Conservation (phyloP, 257 asterid genomes). For the Ilex aquifolium region DNA sequence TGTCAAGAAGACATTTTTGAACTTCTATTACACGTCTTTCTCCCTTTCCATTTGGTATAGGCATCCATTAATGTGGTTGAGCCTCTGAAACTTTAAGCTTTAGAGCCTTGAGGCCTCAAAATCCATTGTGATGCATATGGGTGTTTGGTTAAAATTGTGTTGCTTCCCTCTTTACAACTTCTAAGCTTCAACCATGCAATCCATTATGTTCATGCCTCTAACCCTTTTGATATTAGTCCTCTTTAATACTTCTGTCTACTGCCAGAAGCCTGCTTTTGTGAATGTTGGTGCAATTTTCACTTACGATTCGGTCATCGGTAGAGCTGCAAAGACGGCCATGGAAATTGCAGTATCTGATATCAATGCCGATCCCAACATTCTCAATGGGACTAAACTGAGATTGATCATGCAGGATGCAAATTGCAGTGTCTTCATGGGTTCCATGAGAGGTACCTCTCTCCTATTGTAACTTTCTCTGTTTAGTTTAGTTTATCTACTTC, state of each 20-base stretch:
- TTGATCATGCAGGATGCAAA: conserved; percentile 31
- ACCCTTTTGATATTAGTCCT: conserved; percentile 4
- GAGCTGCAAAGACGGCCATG: conserved; percentile 44
- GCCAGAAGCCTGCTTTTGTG: conserved; percentile 30
- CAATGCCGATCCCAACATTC: conserved; percentile 34
- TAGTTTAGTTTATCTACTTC: background rate
- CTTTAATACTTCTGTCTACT: conserved; percentile 8
- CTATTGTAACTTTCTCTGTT: background rate
- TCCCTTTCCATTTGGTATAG: no score
- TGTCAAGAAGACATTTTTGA: no score
- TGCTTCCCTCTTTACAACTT: background rate
- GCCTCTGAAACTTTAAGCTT: no score
- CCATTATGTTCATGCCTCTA: conserved; percentile 1
- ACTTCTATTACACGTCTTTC: no score
- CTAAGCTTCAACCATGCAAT: conserved; percentile 4
- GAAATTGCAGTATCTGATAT: conserved; percentile 44
- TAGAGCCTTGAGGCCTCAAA: no score
- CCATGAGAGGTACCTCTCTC: conserved; percentile 29
- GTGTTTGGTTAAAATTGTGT: no score
- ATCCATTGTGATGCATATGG: no score
- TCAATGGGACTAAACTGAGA: conserved; percentile 27
- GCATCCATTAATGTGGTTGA: no score
- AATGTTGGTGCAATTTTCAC: conserved; percentile 40
- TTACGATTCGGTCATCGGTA: conserved; percentile 34
- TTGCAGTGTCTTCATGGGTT: conserved; percentile 41